phyloP scores from a whole-genome alignment of 805 yeast species.

The Isabelozyma gotoi region DNA sequence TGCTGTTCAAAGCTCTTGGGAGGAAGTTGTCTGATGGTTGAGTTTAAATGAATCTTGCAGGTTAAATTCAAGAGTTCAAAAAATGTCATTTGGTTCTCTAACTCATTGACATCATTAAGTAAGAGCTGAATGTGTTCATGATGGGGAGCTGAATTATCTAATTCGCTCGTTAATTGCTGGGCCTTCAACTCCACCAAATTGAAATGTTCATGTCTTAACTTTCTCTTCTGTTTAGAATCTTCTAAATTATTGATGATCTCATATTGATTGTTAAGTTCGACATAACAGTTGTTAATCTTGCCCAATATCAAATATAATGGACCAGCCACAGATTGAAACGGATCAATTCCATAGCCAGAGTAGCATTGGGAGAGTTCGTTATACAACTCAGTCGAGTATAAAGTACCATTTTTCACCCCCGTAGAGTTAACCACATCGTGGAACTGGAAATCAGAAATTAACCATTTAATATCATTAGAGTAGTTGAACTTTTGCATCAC shows the following conservation, averaged over 20 bases:
- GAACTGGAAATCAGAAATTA: conserved; percentile 17
- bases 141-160: background rate
- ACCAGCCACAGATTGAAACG: conserved; percentile 7
- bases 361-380: conserved; percentile 5
- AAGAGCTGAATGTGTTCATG: background rate
- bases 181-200: background rate
- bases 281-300: background rate
- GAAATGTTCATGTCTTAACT: background rate
- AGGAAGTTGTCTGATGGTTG: background rate
- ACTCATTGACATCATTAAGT: background rate
- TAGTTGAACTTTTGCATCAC: conserved; percentile 9
- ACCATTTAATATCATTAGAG: conserved; percentile 19
- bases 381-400: conserved; percentile 12
- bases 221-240: background rate
- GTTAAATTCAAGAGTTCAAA: conserved; percentile 1
- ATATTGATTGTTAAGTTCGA: background rate
- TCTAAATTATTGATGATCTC: background rate
- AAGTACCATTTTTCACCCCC: conserved; percentile 15
- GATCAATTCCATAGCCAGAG: conserved; percentile 13
- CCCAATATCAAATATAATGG: conserved; percentile 1
- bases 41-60: background rate
- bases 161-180: background rate
- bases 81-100: conserved; percentile 1
- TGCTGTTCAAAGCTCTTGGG: conserved; percentile 1
- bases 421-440: conserved; percentile 17